Conservation (phyloP, 148 eudicot species). For the Linanthus parryae region DNA sequence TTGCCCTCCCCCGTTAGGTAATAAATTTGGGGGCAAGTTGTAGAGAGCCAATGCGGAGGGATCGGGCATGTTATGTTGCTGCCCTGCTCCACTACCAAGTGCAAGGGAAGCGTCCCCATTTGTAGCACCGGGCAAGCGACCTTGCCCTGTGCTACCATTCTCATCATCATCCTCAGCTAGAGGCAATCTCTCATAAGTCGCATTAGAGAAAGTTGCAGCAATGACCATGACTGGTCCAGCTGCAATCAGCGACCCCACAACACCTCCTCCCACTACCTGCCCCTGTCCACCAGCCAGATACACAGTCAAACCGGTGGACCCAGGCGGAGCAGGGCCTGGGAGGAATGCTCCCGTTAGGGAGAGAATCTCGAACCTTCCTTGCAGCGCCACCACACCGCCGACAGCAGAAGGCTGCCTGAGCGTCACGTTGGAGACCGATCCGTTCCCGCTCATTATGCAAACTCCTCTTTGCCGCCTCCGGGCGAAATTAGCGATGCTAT, state of each 20-base stretch:
- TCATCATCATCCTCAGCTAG: conserved; percentile 28
- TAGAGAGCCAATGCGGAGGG: conserved; percentile 26
- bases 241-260: conserved; percentile 43
- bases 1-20: conserved; percentile 36
- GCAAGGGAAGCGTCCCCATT: conserved; percentile 14
- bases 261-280: conserved; percentile 41
- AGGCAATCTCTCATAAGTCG: conserved; percentile 44
- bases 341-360: conserved; percentile 44
- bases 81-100: conserved; percentile 13
- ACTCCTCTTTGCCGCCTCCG: conserved; percentile 43
- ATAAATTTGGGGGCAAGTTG: conserved; percentile 32
- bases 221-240: conserved; percentile 49
- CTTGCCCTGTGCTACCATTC: conserved; percentile 7
- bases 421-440: conserved; percentile 42
- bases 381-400: conserved; percentile 31
- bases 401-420: conserved; percentile 36
- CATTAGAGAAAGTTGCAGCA: conserved; percentile 47
- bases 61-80: conserved; percentile 16
- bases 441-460: conserved; percentile 38
- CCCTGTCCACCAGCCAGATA: conserved; percentile 44
- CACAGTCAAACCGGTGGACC: conserved; percentile 41
- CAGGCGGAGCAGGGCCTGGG: conserved; percentile 43
- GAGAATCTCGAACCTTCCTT: conserved; percentile 50
- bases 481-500: conserved; percentile 38
- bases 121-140: conserved; percentile 7